A percentile compares a stretch with the other conserved stretches of the same genome.
These are phyloP conservation scores for Hirsutella minnesotensis DNA, from an alignment of 2,329 filamentous ascomycete species.

Conservation along the genomic window DNA sequence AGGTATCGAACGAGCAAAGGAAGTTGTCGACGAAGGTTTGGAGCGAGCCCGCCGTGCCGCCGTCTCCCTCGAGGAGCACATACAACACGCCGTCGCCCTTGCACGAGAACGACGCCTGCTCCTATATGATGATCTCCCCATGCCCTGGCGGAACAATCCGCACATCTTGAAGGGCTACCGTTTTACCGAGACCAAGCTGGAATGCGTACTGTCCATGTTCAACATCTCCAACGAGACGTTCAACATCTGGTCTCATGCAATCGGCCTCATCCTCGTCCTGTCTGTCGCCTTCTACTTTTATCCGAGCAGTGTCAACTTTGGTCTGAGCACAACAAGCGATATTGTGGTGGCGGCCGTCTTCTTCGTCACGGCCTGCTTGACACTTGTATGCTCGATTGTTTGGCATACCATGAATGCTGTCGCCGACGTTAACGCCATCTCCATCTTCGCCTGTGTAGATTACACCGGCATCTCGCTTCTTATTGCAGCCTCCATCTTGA, in stretches of 20 bases:
- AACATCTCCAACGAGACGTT: slow-evolving; percentile 82
- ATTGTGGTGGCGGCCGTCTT: slow-evolving; percentile 86
- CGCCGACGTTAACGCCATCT: slow-evolving; percentile 77
- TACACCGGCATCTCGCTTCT: slow-evolving; percentile 95
- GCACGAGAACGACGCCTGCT: slow-evolving; percentile 76
- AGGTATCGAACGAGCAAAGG: slow-evolving; percentile 59
- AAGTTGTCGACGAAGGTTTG: slow-evolving; percentile 69
- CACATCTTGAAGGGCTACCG: slow-evolving; percentile 89
- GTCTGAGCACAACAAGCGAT: slow-evolving; percentile 74
- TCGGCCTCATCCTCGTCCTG: slow-evolving; percentile 81
- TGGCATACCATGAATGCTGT: slow-evolving; percentile 99
- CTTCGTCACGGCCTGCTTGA: slow-evolving; percentile 92
- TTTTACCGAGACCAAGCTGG: slow-evolving; percentile 82
- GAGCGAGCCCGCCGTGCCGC: slow-evolving; percentile 75
- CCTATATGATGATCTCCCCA: slow-evolving; percentile 77
- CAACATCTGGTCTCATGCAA: slow-evolving; percentile 94
- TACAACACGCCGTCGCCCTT: slow-evolving; percentile 63
- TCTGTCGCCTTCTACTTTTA: slow-evolving; percentile 94
- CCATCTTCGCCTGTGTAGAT: slow-evolving; percentile 93
- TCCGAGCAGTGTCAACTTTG: slow-evolving; percentile 77
- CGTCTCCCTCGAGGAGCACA: slow-evolving; percentile 70
- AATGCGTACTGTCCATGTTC: slow-evolving; percentile 77
- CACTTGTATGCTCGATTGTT: slow-evolving; percentile 84
- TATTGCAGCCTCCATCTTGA: slow-evolving; percentile 93
- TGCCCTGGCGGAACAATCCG: slow-evolving; percentile 89